Conservation (phyloP, 768 basidiomycete genomes). For the Suillus lakei region DNA sequence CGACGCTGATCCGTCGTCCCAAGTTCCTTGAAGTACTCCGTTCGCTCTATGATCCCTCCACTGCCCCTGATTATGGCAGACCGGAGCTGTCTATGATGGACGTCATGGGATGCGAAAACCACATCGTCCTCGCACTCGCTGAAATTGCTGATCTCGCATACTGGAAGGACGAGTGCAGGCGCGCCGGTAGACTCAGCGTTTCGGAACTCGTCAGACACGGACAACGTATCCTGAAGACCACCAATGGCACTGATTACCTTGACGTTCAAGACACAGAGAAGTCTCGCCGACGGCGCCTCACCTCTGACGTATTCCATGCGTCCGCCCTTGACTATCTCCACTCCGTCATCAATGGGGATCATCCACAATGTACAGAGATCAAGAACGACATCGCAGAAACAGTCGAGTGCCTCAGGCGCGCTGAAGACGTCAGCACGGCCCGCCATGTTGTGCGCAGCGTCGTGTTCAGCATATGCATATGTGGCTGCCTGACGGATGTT, state of each 20-base stretch:
- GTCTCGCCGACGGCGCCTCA: slow-evolving; percentile 45
- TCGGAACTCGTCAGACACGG: slow-evolving; percentile 62
- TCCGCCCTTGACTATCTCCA: slow-evolving; percentile 77
- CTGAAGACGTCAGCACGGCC: slow-evolving; percentile 42
- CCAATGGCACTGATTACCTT: background rate
- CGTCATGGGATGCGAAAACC: slow-evolving; percentile 88
- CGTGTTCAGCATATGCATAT: slow-evolving; percentile 78
- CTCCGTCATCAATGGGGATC: slow-evolving; percentile 76
- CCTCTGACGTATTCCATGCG: slow-evolving; percentile 73
- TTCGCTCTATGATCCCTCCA: slow-evolving; percentile 50
- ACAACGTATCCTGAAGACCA: slow-evolving; percentile 35
- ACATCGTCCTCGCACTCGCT: slow-evolving; percentile 80
- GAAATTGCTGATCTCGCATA: slow-evolving; percentile 66
- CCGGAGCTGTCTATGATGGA: slow-evolving; percentile 71
- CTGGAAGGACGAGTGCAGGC: slow-evolving; percentile 62
- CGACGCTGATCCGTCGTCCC: slow-evolving; percentile 63
- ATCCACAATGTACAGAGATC: slow-evolving; percentile 69
- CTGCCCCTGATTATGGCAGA: slow-evolving; percentile 34
- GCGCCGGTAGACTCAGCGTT: slow-evolving; percentile 55
- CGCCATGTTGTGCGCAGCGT: slow-evolving; percentile 75
- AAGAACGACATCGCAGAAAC: slow-evolving; percentile 58
- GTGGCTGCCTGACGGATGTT: slow-evolving; percentile 69
- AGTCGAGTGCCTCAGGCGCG: slow-evolving; percentile 50
- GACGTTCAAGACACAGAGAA: slow-evolving; percentile 10
- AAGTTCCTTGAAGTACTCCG: slow-evolving; percentile 56